Evolutionary conservation across 768 basidiomycete species (phyloP).

Genomic region (Xerocomellus amylosporus): DNA sequence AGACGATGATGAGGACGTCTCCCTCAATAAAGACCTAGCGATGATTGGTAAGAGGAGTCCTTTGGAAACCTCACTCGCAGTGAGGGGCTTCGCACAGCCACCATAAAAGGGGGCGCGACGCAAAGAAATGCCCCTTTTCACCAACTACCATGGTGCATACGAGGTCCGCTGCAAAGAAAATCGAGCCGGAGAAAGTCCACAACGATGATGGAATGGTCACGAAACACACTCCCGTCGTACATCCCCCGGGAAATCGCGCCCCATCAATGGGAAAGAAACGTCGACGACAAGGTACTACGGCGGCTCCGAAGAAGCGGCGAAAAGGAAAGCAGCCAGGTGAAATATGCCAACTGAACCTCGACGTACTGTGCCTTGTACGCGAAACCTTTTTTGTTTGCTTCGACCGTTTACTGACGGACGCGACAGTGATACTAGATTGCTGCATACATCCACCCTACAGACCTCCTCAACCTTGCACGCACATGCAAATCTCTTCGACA

Average conservation of each 20-base stretch:
- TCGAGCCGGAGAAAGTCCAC: background rate
- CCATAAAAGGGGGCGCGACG: too few relatives aligned
- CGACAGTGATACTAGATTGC: background rate
- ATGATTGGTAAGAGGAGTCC: too few relatives aligned
- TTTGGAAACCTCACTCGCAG: too few relatives aligned
- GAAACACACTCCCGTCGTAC: background rate
- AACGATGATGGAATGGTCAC: background rate
- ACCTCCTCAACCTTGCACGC: background rate
- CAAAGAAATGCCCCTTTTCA: background rate
- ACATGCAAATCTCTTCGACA: background rate
- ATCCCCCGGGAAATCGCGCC: background rate
- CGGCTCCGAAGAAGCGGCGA: background rate
- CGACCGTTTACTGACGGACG: background rate
- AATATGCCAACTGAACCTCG: slow-evolving; percentile 15
- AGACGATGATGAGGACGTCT: too few relatives aligned
- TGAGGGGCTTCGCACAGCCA: too few relatives aligned
- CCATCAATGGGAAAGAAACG: background rate
- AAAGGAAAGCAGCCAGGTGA: background rate
- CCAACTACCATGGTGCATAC: background rate
- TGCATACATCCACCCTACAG: background rate
- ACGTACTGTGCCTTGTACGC: background rate
- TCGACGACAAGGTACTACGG: background rate
- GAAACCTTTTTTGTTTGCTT: background rate
- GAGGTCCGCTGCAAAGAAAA: background rate
- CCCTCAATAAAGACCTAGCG: too few relatives aligned